Percentiles rank a stretch among this genome's conserved stretches.
phyloP scores from a whole-genome alignment of 1,284 basidiomycete species.

The Malassezia globosa region DNA sequence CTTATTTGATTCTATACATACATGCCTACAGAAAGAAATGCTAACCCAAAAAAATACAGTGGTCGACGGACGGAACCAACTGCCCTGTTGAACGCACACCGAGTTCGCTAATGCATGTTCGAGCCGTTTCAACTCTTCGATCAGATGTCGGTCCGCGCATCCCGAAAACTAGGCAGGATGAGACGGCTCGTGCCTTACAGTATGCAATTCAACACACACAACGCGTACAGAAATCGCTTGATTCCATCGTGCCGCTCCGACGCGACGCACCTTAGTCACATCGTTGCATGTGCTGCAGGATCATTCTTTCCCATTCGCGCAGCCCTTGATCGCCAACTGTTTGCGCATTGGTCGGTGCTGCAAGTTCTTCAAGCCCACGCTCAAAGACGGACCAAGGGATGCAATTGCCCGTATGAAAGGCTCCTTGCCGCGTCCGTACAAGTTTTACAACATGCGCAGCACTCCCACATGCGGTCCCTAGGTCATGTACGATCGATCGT shows the following conservation, averaged over 20 bases:
- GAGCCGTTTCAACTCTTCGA: constrained; percentile 12
- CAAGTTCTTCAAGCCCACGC: constrained; percentile 30
- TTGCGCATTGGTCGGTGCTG: not conserved
- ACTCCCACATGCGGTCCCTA: constrained; percentile 28
- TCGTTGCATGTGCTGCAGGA: constrained; percentile 14
- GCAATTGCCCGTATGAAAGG: constrained; percentile 37
- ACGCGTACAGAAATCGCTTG: constrained; percentile 11
- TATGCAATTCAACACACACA: constrained; percentile 13
- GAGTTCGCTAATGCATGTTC: constrained; percentile 7
- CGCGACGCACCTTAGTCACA: constrained; percentile 10
- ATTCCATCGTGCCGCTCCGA: constrained; percentile 12
- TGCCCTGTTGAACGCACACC: constrained; percentile 2
- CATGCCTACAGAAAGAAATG: no score
- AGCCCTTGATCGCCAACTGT: constrained; percentile 15
- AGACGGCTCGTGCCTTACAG: constrained; percentile 10
- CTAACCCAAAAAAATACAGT: not conserved
- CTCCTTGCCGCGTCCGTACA: constrained; percentile 38
- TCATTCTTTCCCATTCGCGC: constrained; percentile 28
- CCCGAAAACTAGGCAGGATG: constrained; percentile 13
- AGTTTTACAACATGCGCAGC: constrained; percentile 43
- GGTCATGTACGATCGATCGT: constrained; percentile 43
- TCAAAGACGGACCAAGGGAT: constrained; percentile 38
- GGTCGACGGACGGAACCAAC: constrained; percentile 2
- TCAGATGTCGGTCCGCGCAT: constrained; percentile 12
- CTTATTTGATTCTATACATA: no score